These are phyloP conservation scores for Colletotrichum neosansevieriae DNA, from an alignment of 2,329 filamentous ascomycete genomes.

Conservation along the genomic window DNA sequence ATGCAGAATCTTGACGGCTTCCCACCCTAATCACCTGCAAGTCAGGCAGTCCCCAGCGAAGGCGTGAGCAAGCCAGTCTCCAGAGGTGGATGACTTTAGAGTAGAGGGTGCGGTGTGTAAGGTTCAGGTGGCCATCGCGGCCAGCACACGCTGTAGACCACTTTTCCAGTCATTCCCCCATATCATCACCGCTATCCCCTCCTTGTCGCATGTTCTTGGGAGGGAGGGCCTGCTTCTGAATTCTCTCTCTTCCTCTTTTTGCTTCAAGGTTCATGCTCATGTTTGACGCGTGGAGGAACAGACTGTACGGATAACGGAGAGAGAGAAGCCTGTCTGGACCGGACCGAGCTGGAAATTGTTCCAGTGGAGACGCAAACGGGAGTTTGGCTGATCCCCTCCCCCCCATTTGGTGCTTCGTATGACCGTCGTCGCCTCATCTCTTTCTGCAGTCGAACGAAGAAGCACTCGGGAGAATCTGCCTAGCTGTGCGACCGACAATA, in stretches of 20 bases:
- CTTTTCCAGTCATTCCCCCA: constrained; percentile 27
- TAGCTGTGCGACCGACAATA: constrained; percentile 32
- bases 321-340: constrained; percentile 21
- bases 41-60: constrained; percentile 40
- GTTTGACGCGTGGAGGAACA: constrained; percentile 37
- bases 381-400: constrained; percentile 17
- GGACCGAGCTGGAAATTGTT: constrained; percentile 29
- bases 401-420: constrained; percentile 25
- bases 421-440: constrained; percentile 27
- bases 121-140: constrained; percentile 40
- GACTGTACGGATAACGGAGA: constrained; percentile 17
- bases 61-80: neutral
- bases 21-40: constrained; percentile 41
- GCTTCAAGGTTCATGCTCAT: constrained; percentile 26
- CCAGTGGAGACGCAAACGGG: constrained; percentile 36
- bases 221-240: constrained; percentile 1
- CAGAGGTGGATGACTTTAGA: constrained; percentile 37
- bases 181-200: constrained; percentile 34
- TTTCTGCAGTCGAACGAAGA: constrained; percentile 17
- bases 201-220: constrained; percentile 8
- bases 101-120: constrained; percentile 37
- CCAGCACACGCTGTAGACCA: constrained; percentile 34
- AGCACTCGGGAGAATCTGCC: constrained; percentile 19
- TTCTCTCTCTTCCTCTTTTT: constrained; percentile 1
- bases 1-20: constrained; percentile 41